These are phyloP conservation scores for Anisodus acutangulus DNA, from an alignment of 257 asterid species.

Conservation along the genomic window DNA sequence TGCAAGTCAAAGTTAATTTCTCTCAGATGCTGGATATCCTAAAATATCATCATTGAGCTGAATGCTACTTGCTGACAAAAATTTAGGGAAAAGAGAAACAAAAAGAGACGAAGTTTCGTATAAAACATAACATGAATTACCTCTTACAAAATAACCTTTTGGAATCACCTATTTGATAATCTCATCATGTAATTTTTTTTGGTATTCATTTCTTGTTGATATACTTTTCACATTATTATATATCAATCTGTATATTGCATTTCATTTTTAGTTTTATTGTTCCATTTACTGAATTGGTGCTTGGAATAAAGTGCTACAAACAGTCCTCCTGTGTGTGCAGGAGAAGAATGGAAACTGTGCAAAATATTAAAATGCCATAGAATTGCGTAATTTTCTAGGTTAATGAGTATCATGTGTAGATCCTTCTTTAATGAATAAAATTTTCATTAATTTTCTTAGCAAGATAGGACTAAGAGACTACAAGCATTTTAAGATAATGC, in stretches of 20 bases:
- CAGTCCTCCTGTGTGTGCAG: too few relatives aligned
- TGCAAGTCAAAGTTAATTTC: neutral
- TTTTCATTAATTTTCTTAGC: conserved; percentile 17
- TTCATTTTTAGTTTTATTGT: too few relatives aligned
- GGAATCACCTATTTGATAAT: too few relatives aligned
- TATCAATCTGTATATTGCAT: too few relatives aligned
- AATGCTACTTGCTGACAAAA: neutral
- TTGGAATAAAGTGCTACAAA: too few relatives aligned
- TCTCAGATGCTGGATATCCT: neutral
- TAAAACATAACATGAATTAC: neutral
- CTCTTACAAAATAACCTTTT: neutral
- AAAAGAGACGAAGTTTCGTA: neutral
- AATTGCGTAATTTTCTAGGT: neutral
- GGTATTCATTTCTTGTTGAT: too few relatives aligned
- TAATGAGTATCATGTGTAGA: conserved; percentile 13
- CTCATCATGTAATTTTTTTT: too few relatives aligned
- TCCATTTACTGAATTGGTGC: too few relatives aligned
- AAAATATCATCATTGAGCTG: neutral
- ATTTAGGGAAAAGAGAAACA: neutral
- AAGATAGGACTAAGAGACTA: neutral
- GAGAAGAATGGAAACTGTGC: too few relatives aligned
- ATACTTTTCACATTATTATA: too few relatives aligned
- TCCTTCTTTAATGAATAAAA: neutral
- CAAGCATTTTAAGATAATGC: neutral
- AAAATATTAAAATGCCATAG: too few relatives aligned